Conservation (phyloP, 768 basidiomycete genomes). For the Agrocybe praecox region DNA sequence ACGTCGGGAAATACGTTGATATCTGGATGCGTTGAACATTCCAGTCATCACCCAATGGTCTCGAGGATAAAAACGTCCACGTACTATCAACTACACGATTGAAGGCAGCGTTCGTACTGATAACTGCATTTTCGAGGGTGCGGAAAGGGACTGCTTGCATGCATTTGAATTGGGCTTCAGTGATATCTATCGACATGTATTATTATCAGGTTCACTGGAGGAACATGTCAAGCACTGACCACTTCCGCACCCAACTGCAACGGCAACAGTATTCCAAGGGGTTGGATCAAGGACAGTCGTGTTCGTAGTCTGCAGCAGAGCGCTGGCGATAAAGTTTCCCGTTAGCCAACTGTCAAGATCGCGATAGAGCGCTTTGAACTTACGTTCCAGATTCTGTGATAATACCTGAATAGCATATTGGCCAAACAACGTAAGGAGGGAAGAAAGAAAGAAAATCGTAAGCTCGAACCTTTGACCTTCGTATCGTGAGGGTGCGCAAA, state of each 20-base stretch:
- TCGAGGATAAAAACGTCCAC: not conserved
- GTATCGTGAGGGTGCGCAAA: conserved; percentile 36
- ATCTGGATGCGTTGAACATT: conserved; percentile 21
- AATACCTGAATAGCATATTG: conserved; percentile 22
- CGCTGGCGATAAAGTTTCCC: not conserved
- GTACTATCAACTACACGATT: conserved; percentile 31
- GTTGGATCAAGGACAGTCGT: conserved; percentile 16
- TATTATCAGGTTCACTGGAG: not conserved
- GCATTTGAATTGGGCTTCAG: conserved; percentile 32
- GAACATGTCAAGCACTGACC: conserved; percentile 14
- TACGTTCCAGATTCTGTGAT: conserved; percentile 42
- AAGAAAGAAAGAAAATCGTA: not conserved
- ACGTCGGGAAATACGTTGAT: conserved; percentile 33
- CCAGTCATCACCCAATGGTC: no score
- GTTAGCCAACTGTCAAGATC: not conserved
- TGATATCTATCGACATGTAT: conserved; percentile 8
- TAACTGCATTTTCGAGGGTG: conserved; percentile 34
- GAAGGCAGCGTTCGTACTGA: conserved; percentile 29
- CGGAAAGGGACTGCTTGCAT: conserved; percentile 32
- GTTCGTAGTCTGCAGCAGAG: not conserved
- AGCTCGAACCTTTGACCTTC: conserved; percentile 25
- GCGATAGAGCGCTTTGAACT: not conserved
- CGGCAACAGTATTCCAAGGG: conserved; percentile 33
- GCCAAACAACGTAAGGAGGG: not conserved
- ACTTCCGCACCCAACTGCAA: conserved; percentile 32